A percentile compares a stretch with the other conserved stretches of the same genome.
phyloP scores from a whole-genome alignment of 352 stramenopile genomes.

The Globisporangium radiosum region DNA sequence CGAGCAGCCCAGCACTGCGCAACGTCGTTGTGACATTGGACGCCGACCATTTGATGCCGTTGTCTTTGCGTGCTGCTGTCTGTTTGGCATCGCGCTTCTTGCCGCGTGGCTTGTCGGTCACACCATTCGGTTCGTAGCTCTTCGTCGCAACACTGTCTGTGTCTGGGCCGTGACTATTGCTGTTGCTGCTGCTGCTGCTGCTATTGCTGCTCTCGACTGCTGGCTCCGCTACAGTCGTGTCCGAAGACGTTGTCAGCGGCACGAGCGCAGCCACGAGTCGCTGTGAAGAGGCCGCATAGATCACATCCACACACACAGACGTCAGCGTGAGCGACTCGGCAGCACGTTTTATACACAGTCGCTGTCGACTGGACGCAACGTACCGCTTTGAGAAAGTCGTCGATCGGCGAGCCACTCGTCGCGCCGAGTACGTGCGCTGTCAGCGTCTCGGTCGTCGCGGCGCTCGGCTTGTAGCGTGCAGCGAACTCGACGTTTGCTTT shows the following conservation, averaged over 20 bases:
- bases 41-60: slow-evolving; percentile 18
- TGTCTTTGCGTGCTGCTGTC: not conserved
- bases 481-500: not conserved
- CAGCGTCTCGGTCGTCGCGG: not conserved
- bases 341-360: not conserved
- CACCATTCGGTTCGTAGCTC: not conserved
- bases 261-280: slow-evolving; percentile 15
- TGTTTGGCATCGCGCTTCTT: not conserved
- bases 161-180: no score
- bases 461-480: slow-evolving; percentile 9
- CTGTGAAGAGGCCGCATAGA: not conserved
- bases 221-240: not conserved
- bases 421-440: slow-evolving; percentile 5
- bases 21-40: slow-evolving; percentile 23
- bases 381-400: slow-evolving; percentile 52
- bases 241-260: not conserved
- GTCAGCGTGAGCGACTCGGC: not conserved
- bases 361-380: not conserved
- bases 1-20: slow-evolving; percentile 42
- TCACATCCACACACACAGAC: not conserved
- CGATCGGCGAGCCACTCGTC: slow-evolving; percentile 11
- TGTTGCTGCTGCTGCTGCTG: no score
- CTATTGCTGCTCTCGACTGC: no score
- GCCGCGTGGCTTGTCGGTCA: not conserved
- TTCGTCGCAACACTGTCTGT: not conserved